These are phyloP conservation scores for Fusarium heterosporum DNA, from an alignment of 2,329 filamentous ascomycete species.

Conservation along the genomic window DNA sequence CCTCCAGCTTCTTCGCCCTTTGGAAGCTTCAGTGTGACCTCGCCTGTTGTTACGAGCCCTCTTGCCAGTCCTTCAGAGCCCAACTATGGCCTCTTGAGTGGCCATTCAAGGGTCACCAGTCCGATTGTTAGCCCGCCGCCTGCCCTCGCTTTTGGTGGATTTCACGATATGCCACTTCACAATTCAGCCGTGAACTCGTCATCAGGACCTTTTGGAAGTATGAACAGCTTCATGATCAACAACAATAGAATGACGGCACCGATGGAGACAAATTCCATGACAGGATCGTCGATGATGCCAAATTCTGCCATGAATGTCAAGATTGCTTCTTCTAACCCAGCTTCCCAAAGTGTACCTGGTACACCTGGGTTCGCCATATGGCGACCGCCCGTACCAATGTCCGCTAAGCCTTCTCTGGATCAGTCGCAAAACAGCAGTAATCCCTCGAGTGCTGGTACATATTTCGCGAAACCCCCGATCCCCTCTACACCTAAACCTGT, in stretches of 20 bases:
- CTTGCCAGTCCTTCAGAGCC: conserved; percentile 49
- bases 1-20: conserved; percentile 50
- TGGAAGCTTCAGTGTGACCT: conserved; percentile 47
- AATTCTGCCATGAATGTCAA: conserved; percentile 44
- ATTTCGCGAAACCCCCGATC: conserved; percentile 53
- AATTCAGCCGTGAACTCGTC: conserved; percentile 47
- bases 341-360: conserved; percentile 44
- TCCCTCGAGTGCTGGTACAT: conserved; percentile 43
- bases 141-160: conserved; percentile 49
- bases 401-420: conserved; percentile 40
- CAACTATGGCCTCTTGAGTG: conserved; percentile 50
- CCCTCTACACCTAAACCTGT: conserved; percentile 56
- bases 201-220: conserved; percentile 49
- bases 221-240: conserved; percentile 51
- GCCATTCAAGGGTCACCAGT: conserved; percentile 49
- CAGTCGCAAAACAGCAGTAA: conserved; percentile 40
- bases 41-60: conserved; percentile 50
- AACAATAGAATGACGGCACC: conserved; percentile 46
- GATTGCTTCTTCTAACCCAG: conserved; percentile 30
- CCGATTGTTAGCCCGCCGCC: conserved; percentile 49
- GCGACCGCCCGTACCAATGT: conserved; percentile 51
- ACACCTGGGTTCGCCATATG: conserved; percentile 55
- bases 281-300: conserved; percentile 39
- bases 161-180: conserved; percentile 48
- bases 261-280: conserved; percentile 45